A percentile compares a stretch with the other conserved stretches of the same genome.
phyloP scores from a whole-genome alignment of 257 asterid species.

The Mitragyna speciosa region DNA sequence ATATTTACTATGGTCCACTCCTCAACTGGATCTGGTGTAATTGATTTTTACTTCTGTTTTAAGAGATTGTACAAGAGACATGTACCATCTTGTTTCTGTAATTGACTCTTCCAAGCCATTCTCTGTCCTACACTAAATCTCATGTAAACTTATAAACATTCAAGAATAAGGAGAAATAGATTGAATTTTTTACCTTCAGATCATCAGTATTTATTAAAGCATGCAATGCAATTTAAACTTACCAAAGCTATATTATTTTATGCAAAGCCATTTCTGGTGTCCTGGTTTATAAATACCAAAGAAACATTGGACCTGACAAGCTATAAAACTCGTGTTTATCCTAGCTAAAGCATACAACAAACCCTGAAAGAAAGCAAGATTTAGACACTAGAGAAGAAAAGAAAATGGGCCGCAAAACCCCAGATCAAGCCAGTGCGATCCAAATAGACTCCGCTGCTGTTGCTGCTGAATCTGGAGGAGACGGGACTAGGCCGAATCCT shows the following conservation, averaged over 20 bases:
- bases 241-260: neutral
- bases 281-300: constrained; percentile 5
- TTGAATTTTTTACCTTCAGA: too few species aligned
- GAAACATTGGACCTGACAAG: constrained; percentile 2
- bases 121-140: neutral
- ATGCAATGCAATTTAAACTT: neutral
- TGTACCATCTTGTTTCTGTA: neutral
- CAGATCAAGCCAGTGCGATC: constrained; percentile 24
- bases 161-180: neutral
- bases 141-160: neutral
- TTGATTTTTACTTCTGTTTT: neutral
- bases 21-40: neutral
- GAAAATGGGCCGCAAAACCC: constrained; percentile 42
- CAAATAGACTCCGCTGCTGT: constrained; percentile 20
- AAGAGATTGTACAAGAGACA: neutral
- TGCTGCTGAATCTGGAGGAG: constrained; percentile 15
- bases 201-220: neutral
- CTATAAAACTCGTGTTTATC: neutral
- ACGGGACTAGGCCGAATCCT: constrained; percentile 20
- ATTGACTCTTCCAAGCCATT: neutral
- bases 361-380: neutral
- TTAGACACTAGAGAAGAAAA: neutral
- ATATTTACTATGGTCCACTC: neutral
- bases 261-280: neutral
- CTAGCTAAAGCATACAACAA: neutral